Percentiles rank a stretch among this genome's conserved stretches.
These are phyloP conservation scores for Colletotrichum lupini DNA, from an alignment of 2,329 filamentous ascomycete species.

Conservation along the genomic window DNA sequence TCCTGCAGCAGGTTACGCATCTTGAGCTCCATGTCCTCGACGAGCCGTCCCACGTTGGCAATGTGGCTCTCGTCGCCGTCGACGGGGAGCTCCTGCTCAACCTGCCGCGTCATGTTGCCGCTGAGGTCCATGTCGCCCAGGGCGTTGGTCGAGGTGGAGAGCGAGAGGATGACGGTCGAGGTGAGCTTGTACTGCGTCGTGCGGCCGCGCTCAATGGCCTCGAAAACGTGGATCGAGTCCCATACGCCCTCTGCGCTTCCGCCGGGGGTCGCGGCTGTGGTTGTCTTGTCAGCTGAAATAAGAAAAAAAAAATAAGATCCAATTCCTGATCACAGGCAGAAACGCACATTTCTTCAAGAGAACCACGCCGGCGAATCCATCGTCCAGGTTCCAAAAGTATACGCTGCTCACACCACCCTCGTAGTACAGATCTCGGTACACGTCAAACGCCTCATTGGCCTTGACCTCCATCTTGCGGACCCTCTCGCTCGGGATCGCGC, in stretches of 20 bases:
- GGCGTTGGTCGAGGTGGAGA: slow-evolving; percentile 69
- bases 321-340: neutral
- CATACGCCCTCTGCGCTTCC: slow-evolving; percentile 82
- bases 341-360: slow-evolving; percentile 88
- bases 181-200: slow-evolving; percentile 98
- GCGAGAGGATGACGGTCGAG: slow-evolving; percentile 92
- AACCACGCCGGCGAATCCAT: slow-evolving; percentile 96
- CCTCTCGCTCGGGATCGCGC: slow-evolving; percentile 87
- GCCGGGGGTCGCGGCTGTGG: slow-evolving; percentile 72
- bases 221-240: slow-evolving; percentile 99
- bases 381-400: slow-evolving; percentile 98
- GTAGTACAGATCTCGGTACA: slow-evolving; percentile 96
- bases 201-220: slow-evolving; percentile 91
- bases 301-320: neutral
- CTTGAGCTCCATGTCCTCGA: slow-evolving; percentile 99
- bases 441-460: slow-evolving; percentile 96
- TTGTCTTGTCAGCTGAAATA: neutral
- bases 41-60: slow-evolving; percentile 90
- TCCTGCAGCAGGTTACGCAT: slow-evolving; percentile 99
- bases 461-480: slow-evolving; percentile 94
- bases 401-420: slow-evolving; percentile 96
- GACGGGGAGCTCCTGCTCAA: slow-evolving; percentile 90
- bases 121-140: slow-evolving; percentile 91
- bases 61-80: slow-evolving; percentile 94
- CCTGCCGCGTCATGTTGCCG: slow-evolving; percentile 97